Conservation (phyloP, 2,329 filamentous ascomycete species). For the Acarospora socialis region DNA sequence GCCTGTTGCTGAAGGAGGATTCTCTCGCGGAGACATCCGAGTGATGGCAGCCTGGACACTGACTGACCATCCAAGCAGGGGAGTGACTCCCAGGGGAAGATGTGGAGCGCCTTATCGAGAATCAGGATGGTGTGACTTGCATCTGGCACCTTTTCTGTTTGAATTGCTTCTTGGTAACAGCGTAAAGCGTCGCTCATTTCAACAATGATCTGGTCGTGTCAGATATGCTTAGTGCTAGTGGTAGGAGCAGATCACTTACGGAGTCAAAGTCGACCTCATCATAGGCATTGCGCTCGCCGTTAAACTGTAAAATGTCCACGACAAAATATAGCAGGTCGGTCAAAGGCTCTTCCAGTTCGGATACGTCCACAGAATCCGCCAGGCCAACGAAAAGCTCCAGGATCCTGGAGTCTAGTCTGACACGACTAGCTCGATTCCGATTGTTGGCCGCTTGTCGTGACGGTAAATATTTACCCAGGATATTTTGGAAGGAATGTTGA, state of each 20-base stretch:
- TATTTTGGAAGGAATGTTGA: conserved; percentile 59
- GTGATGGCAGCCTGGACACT: conserved; percentile 75
- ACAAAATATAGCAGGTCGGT: conserved; percentile 92
- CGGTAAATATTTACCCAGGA: conserved; percentile 72
- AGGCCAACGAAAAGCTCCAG: conserved; percentile 81
- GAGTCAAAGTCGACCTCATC: conserved; percentile 93
- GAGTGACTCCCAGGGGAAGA: conserved; percentile 91
- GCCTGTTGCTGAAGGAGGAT: conserved; percentile 40
- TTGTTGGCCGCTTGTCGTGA: conserved; percentile 54
- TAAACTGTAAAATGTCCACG: conserved; percentile 90
- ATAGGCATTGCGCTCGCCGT: conserved; percentile 90
- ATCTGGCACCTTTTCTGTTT: conserved; percentile 22
- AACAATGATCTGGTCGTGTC: conserved; percentile 55
- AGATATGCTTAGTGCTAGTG: too few relatives aligned
- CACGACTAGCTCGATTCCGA: conserved; percentile 33
- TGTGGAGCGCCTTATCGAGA: conserved; percentile 78
- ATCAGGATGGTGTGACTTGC: conserved; percentile 66
- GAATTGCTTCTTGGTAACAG: conserved; percentile 50
- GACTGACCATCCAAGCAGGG: conserved; percentile 68
- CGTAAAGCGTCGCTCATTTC: conserved; percentile 75
- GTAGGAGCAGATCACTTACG: conserved; percentile 13
- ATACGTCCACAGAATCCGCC: conserved; percentile 53
- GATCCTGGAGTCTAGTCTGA: conserved; percentile 50
- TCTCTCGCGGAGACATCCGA: conserved; percentile 65
- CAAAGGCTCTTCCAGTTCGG: conserved; percentile 77